Evolutionary conservation across 23 red algal species (phyloP), one percentile per base, ranked within the genome.

Genomic region (Gracilaria caudata): DNA sequence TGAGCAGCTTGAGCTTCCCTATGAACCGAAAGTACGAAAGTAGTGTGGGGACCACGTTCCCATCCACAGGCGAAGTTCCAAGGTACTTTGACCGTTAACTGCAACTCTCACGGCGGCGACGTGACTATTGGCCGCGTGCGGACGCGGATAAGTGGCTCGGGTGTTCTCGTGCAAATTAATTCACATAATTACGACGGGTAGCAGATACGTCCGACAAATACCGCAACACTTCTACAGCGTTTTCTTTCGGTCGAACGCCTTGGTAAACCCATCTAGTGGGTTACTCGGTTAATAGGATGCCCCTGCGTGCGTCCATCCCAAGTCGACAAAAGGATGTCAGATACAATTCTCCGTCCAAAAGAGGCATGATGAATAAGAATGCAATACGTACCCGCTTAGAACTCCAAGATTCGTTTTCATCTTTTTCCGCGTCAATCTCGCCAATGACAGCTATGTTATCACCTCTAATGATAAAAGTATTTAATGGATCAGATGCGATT

Each of bases 371-470:
- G 49, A 53, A 9, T 35, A 16, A 66, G 12, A 75, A 46, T 39
- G 25, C 16, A 68, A 34, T 10, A 30, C 86, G 3, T 89, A 79
- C 86, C 73, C 51, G 55, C 30, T 60, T 82, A 10, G 53, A 59
- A 40, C 34, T 63, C 90, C 90, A 93, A 6, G 68, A 37, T 24
- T 63, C 82, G 28, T 76, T 74, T 30, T 64, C 73, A 79, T 93
- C 90, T 32, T 84, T 76, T 47, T 93, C 90, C 4, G 34, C 49
- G 37, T 86, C 73, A 28, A 93, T 60, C 37, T 93, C 90, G 11
- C 90, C 90, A 41, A 93, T 76, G 30, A 93, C 73, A 23, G 90
- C 90, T 29, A 93, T 84, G 77, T 93, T 79, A 78, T 93, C 90
- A 32, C 90, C 90, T 40, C 90, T 79, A 57, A 93, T 76, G 70